Percentiles rank a stretch among this genome's conserved stretches.
phyloP scores from a whole-genome alignment of 169 alveolate species.

The Eimeria praecox region DNA sequence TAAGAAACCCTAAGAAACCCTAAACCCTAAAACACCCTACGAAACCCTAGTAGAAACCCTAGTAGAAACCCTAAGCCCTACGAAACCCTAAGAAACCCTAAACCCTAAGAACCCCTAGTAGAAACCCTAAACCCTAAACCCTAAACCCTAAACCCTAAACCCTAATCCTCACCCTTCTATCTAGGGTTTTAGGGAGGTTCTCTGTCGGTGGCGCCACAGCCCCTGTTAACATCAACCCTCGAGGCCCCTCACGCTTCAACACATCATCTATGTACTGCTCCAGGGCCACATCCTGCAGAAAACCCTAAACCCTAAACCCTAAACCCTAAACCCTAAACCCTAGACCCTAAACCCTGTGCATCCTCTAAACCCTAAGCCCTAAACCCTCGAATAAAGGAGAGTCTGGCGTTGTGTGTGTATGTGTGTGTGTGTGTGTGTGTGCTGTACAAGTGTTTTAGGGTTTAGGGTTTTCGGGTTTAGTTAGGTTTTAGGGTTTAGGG shows the following conservation, averaged over 20 bases:
- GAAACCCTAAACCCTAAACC: slow-evolving; percentile 32
- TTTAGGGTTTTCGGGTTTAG: no score
- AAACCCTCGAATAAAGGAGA: no score
- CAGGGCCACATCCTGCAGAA: background rate
- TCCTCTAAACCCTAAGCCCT: slow-evolving; percentile 20
- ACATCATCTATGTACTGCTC: slow-evolving; percentile 32
- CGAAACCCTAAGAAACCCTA: background rate
- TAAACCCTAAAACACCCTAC: background rate
- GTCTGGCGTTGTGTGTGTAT: no score
- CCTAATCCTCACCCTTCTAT: background rate
- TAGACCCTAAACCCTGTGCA: background rate
- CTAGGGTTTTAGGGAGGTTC: background rate
- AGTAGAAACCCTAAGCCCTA: background rate
- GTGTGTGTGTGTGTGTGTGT: no score
- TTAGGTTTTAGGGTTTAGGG: no score
- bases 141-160: slow-evolving; percentile 29
- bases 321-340: slow-evolving; percentile 47
- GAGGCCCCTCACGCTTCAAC: background rate
- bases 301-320: slow-evolving; percentile 23
- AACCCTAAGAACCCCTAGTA: background rate
- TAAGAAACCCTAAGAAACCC: background rate
- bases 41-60: background rate
- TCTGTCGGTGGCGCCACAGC: background rate
- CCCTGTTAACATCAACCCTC: background rate
- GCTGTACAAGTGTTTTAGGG: no score